phyloP scores from a whole-genome alignment of 306 rosid genomes.

The Castanopsis chinensis region DNA sequence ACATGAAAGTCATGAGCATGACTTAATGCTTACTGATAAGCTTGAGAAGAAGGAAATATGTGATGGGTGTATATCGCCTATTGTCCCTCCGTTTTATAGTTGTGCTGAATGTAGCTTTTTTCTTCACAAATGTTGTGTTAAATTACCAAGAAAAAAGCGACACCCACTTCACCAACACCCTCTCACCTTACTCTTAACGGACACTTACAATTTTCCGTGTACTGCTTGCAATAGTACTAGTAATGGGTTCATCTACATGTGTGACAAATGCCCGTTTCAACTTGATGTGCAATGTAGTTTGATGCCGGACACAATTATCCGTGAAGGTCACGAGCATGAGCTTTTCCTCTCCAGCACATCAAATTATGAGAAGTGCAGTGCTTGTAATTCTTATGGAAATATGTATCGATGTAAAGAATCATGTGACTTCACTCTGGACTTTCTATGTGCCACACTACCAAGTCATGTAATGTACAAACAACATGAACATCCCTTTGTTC shows the following conservation, averaged over 20 bases:
- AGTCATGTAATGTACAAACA: background rate
- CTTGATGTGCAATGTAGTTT: background rate
- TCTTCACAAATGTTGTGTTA: background rate
- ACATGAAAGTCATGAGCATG: background rate
- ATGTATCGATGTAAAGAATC: background rate
- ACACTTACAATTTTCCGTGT: background rate
- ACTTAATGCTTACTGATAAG: background rate
- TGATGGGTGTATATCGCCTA: background rate
- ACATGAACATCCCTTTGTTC: background rate
- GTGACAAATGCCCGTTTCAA: background rate
- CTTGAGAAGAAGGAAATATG: background rate
- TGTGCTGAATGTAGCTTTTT: background rate
- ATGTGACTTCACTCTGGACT: background rate
- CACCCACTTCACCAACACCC: background rate
- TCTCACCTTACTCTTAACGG: background rate
- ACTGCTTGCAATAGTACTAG: background rate
- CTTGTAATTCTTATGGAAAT: rapidly evolving
- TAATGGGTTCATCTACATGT: background rate
- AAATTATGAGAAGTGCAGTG: background rate
- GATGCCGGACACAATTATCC: background rate
- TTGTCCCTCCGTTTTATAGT: background rate
- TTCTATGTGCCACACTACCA: background rate
- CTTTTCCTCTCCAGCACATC: background rate
- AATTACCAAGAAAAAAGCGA: background rate
- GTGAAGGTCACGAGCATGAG: background rate